Evolutionary conservation across 1,284 basidiomycete species (phyloP), one percentile per base, ranked within the genome.

Genomic region (Peniophora sp.): DNA sequence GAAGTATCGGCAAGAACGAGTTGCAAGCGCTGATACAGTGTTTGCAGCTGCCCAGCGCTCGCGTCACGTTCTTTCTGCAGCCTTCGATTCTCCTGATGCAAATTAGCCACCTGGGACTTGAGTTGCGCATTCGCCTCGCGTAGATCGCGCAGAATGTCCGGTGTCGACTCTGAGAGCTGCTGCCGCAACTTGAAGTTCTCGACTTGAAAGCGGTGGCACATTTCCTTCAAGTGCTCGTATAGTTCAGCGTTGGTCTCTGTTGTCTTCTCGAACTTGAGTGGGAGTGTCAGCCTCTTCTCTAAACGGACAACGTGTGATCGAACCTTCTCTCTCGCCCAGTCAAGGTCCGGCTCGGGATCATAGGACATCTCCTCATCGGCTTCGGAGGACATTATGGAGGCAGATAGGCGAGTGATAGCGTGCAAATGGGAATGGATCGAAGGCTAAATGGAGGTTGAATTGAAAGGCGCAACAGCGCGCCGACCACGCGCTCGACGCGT

Each of bases 121-220:
- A 56, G 52, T 16, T 9, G n/a, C 23, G 39, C 41, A 48, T 54
- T 54, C 43, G 58, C 52, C 6, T 50, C 51, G 25, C 52, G 55
- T 35, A 57, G 35, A 19, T 46, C 49, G 22, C 44, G 47, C 14
- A 50, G 38, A 3, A 53, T 51, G 2, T 20, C 48, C 2, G 50
- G 25, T 22, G 53, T 38, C 3, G 38, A 48, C 24, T 52, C 52
- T 19, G 51, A 48, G 14, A 53, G 38, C 2, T 39, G 25, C 2
- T 43, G 39, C 23, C 53, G 55, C 22, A 65, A 47, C 46, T 48
- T 53, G 1, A 45, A 47, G 45, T 61, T 63, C 54, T 61, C 58
- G 14, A 45, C 38, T 35, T 61, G 51, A 3, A 62, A 44, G 19
- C 17, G 48, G 11, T 39, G 55, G 34, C 62, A 56, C 12, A 47